Evolutionary conservation across 208 protist genomes (phyloP), one percentile per base, ranked within the genome.

Genomic region (Blastocrithidia nonstop): DNA sequence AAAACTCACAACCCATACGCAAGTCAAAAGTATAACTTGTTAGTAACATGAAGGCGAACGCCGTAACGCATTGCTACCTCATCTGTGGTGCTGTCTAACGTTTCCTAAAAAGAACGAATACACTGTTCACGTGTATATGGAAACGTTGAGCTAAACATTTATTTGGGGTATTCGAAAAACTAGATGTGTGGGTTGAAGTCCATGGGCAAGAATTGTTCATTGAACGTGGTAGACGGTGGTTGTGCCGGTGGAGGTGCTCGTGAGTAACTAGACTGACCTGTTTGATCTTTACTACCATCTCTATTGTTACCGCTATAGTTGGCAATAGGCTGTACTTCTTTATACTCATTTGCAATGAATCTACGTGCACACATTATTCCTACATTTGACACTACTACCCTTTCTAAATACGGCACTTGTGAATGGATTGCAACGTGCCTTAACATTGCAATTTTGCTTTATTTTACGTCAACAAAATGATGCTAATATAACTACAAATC

Each of bases 171-270:
- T 57, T 92, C 83, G 52, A 86, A 92, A 77, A 77, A 92, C 55
- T 92, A 77, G 53, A 92, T 92, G 56, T 92, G 83, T 3, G 83
- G 83, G 54, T 88, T 92, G 57, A 92, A 88, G 67, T 92, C 83
- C 66, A 92, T 84, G 0, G 83, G 83, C 19, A 76, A 31, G n/a
- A 92, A 49, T 5, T 77, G 83, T 33, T 86, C 83, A 50, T 88
- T 86, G 58, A 84, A 57, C 35, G 47, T 43, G 40, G 88, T 82
- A 21, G 65, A 64, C 36, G 83, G 83, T 13, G 75, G 74, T 41
- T 66, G 64, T 19, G 73, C 60, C 16, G 50, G 57, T 21, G 61
- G 58, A 11, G 58, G 48, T 6, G 60, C 61, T 6, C 50, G 36
- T 3, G 57, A 33, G 51, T 20, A 54, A 33, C 28, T 40, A 22